Evolutionary conservation across 768 basidiomycete species (phyloP), one percentile per base, ranked within the genome.

Genomic region (Hygrophoropsis aurantiaca): DNA sequence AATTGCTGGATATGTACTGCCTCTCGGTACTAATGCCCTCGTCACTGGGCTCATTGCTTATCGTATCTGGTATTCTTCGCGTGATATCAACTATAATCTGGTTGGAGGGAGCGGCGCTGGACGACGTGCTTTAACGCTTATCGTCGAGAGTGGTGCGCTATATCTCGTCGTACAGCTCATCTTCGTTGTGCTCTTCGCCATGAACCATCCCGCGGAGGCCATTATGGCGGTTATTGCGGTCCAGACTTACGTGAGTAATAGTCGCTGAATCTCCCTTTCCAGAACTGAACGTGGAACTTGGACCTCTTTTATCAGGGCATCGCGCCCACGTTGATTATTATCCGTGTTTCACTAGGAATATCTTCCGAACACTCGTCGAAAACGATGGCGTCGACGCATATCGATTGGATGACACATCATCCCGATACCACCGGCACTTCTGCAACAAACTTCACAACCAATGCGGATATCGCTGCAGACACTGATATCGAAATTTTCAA

Each of bases 11-110:
- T 74, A 70, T 32, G 16, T 50, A 20, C 65, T 77, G 27, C 71
- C 75, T 3, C 64, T 77, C 27, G 64, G 61, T 42, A 67, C 72
- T 5, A 77, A 77, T 46, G 42, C 71, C 53, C 44, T 75, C 20
- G 63, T 75, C 26, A 75, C 74, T 5, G 38, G 44, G 11, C 67
- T 77, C 57, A 75, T 75, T 38, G 65, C 67, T 16, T 58, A 44
- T 30, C 71, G 69, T 25, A 69, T 77, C 23, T 74, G 67, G 69
- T 46, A 52, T 32, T 49, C 54, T 35, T 59, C 58, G 5, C 56
- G 56, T 34, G 1, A 43, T 11, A 38, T 47, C n/a, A 40, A 51
- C 19, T 41, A 57, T 6, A 46, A 42, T 2, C 2, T 56, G 13
- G 40, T 53, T 10, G 33, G 59, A 44, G 47, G 45, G 10, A 46